phyloP scores from a whole-genome alignment of 202 grass and related monocot species.

The Carex sylvatica region DNA sequence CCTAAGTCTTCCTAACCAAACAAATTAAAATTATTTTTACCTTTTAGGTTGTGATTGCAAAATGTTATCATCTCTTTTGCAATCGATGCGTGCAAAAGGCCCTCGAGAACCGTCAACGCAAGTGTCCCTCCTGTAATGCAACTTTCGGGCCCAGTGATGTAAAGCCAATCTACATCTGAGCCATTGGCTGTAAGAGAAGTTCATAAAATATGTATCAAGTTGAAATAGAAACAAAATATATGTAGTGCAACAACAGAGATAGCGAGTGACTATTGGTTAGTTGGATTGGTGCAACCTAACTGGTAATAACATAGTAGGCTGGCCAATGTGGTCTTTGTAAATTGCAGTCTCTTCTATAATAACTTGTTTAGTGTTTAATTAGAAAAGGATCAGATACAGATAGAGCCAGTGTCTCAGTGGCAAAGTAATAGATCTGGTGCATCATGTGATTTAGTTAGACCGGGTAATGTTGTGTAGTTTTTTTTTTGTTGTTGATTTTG shows the following conservation, averaged over 20 bases:
- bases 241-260: conserved; percentile 24
- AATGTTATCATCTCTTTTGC: conserved; percentile 94
- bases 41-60: conserved; percentile 81
- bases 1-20: neutral
- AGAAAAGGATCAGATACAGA: neutral
- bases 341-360: conserved; percentile 37
- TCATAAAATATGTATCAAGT: conserved; percentile 7
- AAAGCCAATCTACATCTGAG: conserved; percentile 90
- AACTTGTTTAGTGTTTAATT: neutral
- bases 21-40: neutral
- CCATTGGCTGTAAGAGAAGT: conserved; percentile 13
- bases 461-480: conserved; percentile 15
- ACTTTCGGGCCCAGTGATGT: conserved; percentile 73
- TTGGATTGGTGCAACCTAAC: conserved; percentile 28
- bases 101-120: conserved; percentile 58
- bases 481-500: conserved; percentile 6
- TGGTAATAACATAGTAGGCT: conserved; percentile 30
- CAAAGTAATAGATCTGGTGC: neutral
- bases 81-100: conserved; percentile 70
- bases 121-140: conserved; percentile 61
- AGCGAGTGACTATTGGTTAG: conserved; percentile 22
- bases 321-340: conserved; percentile 26
- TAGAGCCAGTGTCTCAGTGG: neutral
- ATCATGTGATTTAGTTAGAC: conserved; percentile 14
- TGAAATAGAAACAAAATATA: conserved; percentile 19